phyloP scores from a whole-genome alignment of 139 green algal species.

The Closterium sp. region DNA sequence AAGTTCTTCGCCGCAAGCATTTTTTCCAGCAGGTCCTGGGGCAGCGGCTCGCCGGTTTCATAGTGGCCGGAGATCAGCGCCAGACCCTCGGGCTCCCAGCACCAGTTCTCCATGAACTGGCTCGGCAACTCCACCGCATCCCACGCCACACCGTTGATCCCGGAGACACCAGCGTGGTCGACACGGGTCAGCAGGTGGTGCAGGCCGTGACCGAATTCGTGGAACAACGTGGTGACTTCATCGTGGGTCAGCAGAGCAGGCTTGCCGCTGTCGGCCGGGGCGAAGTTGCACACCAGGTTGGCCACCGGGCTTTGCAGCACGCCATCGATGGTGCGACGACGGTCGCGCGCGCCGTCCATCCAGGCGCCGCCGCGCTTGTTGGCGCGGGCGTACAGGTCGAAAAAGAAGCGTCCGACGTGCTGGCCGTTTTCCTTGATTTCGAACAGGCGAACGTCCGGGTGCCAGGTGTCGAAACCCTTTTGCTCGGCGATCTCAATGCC shows the following conservation, averaged over 20 bases:
- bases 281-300: conserved; percentile 92
- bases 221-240: too few species aligned
- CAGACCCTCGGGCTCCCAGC: conserved; percentile 67
- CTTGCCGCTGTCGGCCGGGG: conserved; percentile 75
- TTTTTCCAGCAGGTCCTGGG: conserved; percentile 80
- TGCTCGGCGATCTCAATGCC: too few species aligned
- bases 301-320: conserved; percentile 85
- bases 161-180: conserved; percentile 73
- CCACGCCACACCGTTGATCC: conserved; percentile 86
- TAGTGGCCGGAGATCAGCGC: conserved; percentile 83
- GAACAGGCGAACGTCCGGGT: too few species aligned
- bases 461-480: too few species aligned
- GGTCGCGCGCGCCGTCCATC: conserved; percentile 75
- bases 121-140: conserved; percentile 77
- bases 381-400: too few species aligned
- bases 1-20: too few species aligned
- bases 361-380: conserved; percentile 94
- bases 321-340: too few species aligned
- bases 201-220: too few species aligned
- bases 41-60: conserved; percentile 75
- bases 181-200: conserved; percentile 62
- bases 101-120: conserved; percentile 88
- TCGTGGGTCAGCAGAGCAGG: conserved; percentile 94
- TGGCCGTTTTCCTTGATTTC: too few species aligned
- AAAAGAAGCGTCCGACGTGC: too few species aligned